Evolutionary conservation across 306 rosid species (phyloP).

Genomic region (Pueraria montana): DNA sequence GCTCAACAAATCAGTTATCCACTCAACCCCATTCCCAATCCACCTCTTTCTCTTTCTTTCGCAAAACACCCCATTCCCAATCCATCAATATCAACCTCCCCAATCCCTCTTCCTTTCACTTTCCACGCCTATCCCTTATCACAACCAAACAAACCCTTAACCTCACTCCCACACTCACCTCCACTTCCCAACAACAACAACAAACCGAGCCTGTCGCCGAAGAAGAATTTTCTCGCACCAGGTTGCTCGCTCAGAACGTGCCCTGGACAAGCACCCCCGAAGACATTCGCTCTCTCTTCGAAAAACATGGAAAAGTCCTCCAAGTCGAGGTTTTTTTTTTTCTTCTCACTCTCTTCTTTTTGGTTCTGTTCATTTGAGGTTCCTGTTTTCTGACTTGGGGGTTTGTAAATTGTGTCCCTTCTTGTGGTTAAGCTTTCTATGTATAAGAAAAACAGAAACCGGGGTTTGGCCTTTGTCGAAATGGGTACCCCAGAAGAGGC

Average conservation of each 20-base stretch:
- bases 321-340: constrained; percentile 79
- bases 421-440: constrained; percentile 69
- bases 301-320: constrained; percentile 77
- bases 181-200: constrained; percentile 64
- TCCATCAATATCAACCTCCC: constrained; percentile 36
- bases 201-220: constrained; percentile 42
- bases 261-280: constrained; percentile 91
- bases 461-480: constrained; percentile 97
- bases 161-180: constrained; percentile 51
- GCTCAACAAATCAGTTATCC: constrained; percentile 47
- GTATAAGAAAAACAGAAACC: constrained; percentile 77
- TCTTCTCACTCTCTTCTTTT: background rate
- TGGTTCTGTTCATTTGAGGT: background rate
- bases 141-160: constrained; percentile 45
- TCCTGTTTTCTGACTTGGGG: constrained; percentile 31
- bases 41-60: too few species aligned
- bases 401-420: constrained; percentile 25
- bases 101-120: constrained; percentile 45
- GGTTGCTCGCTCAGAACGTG: constrained; percentile 88
- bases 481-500: constrained; percentile 94
- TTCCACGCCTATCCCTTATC: constrained; percentile 33
- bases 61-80: constrained; percentile 29
- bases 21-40: constrained; percentile 43
- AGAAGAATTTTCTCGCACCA: constrained; percentile 60
- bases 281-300: constrained; percentile 81